Percentiles rank a stretch among this genome's conserved stretches.
These are phyloP conservation scores for Termitomyces sp. DNA, from an alignment of 768 basidiomycete species.

Conservation along the genomic window DNA sequence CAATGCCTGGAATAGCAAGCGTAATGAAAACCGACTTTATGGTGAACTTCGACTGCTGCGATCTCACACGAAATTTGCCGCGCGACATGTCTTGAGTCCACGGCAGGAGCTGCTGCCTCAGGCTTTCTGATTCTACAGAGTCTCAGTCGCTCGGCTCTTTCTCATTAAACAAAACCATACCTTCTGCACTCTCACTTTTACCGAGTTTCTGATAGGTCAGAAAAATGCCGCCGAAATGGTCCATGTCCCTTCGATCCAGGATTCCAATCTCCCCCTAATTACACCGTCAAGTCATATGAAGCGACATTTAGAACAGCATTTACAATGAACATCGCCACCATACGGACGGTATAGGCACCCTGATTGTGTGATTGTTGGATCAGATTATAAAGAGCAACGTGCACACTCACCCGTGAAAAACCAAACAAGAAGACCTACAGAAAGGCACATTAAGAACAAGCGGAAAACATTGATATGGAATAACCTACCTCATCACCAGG, in stretches of 20 bases:
- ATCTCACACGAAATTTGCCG: constrained; percentile 50
- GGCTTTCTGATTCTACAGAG: constrained; percentile 3
- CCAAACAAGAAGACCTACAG: constrained; percentile 72
- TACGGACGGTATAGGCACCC: constrained; percentile 77
- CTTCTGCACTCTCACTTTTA: constrained; percentile 41
- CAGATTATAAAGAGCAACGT: background rate
- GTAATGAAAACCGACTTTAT: constrained; percentile 46
- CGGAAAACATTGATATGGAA: background rate
- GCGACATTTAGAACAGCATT: constrained; percentile 11
- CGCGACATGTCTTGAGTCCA: constrained; percentile 52
- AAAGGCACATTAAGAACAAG: background rate
- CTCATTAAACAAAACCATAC: constrained; percentile 24
- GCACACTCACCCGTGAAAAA: constrained; percentile 56
- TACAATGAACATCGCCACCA: constrained; percentile 70
- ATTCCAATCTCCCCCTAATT: constrained; percentile 65
- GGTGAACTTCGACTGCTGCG: constrained; percentile 45
- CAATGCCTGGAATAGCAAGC: background rate
- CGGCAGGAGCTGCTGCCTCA: constrained; percentile 43
- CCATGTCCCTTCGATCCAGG: constrained; percentile 70
- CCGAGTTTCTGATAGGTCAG: constrained; percentile 58
- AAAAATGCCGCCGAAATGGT: constrained; percentile 64
- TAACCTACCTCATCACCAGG: constrained; percentile 65
- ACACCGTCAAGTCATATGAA: background rate
- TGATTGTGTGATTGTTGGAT: constrained; percentile 20
- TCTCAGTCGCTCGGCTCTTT: background rate